A percentile compares a stretch with the other conserved stretches of the same genome.
Conservation (phyloP, 768 basidiomycete genomes). For the Pholiota conissans region DNA sequence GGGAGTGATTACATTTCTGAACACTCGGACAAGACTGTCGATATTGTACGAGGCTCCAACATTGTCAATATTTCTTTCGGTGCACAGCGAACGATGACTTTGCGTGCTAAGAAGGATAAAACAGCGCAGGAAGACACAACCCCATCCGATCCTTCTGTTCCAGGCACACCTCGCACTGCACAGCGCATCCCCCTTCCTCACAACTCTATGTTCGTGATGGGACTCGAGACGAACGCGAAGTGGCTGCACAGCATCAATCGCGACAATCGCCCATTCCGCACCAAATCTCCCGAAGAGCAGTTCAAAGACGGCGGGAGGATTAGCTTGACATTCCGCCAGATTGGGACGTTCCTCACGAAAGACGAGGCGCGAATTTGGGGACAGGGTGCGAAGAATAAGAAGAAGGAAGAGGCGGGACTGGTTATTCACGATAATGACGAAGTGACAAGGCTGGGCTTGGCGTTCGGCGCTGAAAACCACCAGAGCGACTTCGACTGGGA, state of each 20-base stretch:
- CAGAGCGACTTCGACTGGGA: constrained; percentile 73
- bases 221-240: constrained; percentile 65
- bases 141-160: not conserved
- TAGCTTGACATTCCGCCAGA: constrained; percentile 77
- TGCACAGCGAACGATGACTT: constrained; percentile 73
- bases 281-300: constrained; percentile 58
- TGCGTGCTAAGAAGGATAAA: constrained; percentile 63
- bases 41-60: constrained; percentile 69
- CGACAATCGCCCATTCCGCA: constrained; percentile 62
- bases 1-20: constrained; percentile 85
- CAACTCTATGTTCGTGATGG: constrained; percentile 83
- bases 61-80: constrained; percentile 84
- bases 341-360: constrained; percentile 66
- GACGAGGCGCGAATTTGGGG: constrained; percentile 58
- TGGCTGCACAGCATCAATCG: constrained; percentile 80
- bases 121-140: constrained; percentile 2
- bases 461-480: constrained; percentile 78
- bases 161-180: constrained; percentile 32
- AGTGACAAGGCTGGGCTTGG: constrained; percentile 49
- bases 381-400: constrained; percentile 71
- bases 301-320: constrained; percentile 64
- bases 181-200: constrained; percentile 77
- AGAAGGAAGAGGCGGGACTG: constrained; percentile 46
- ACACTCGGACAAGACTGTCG: constrained; percentile 86
- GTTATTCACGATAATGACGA: constrained; percentile 55